Base-by-base conservation (phyloP, 495 filamentous ascomycete species). In the Aspergillus diversus region DNA sequence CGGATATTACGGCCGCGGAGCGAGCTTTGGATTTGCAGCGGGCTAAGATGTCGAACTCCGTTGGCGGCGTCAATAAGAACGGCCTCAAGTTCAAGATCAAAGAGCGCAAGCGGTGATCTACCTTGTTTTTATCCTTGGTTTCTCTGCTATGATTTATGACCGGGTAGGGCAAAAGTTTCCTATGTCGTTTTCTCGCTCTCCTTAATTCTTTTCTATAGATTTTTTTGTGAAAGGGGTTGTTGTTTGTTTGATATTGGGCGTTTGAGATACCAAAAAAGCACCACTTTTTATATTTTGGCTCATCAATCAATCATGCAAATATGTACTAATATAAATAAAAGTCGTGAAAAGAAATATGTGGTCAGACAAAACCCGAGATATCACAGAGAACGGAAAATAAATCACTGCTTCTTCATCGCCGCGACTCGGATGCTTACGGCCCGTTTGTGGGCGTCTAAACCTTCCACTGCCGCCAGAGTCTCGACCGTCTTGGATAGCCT, bases 391-490 rank as follows among this genome's bases (percentile, higher is more conserved):
- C 7, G 11, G 11, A 12, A 43, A 52, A 55, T 49, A 56, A 68
- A 50, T 68, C 69, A 60, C 63, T 72, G 63, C 55, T 71, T 64
- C 70, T 71, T 79, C 69, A 85, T 80, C 82, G 92, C 80, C 51
- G 86, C 85, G 66, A 98, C 77, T 57, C 95, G 85, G 63, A 99
- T 92, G 77, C 88, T 90, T 42, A 99, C 93, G 6, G 95, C 95
- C 69, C 93, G 81, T 70, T 93, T 87, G 80, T 99, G 95, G 21
- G 95, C 95, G 70, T 99, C 95, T 55, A 99, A 77, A 73, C 95
- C 92, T 74, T 99, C 95, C 7, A 99, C 92, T 63, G 90, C 90
- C 6, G 95, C 95, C 32, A 99, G 78, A 71, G 90, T 89, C 91
- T 97, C 97, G 27, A 99, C 95, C 0, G 95, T 94, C 42, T 81